Conservation (phyloP, 2,329 filamentous ascomycete species). For the Nigrograna mackinnonii region DNA sequence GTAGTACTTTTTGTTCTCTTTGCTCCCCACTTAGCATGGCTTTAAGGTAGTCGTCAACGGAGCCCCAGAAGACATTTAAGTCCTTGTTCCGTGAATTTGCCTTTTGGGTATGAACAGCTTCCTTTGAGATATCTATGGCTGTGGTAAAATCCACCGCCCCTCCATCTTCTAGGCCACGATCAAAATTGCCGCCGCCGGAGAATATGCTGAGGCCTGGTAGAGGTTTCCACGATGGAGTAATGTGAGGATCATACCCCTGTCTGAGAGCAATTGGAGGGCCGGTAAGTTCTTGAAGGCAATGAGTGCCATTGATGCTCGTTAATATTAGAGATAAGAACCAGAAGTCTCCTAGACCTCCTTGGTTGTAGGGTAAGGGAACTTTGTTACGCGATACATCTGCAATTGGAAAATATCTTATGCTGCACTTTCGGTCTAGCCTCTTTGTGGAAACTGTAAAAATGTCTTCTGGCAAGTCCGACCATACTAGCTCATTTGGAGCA, state of each 20-base stretch:
- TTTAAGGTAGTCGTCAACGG: constrained; percentile 69
- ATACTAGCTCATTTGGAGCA: constrained; percentile 62
- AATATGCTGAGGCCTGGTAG: constrained; percentile 70
- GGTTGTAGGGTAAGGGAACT: constrained; percentile 67
- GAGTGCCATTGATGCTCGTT: too few species aligned
- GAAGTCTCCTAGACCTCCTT: constrained; percentile 66
- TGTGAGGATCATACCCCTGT: constrained; percentile 63
- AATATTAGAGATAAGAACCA: constrained; percentile 61
- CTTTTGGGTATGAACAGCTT: constrained; percentile 73
- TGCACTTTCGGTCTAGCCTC: constrained; percentile 60
- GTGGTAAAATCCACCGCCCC: constrained; percentile 67
- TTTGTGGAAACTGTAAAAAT: constrained; percentile 40
- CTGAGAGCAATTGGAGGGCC: too few species aligned
- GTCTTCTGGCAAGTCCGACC: constrained; percentile 59
- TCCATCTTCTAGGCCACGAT: constrained; percentile 74
- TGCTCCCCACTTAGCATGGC: constrained; percentile 55
- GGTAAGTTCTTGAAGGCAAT: too few species aligned
- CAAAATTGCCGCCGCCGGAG: constrained; percentile 78
- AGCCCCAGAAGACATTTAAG: constrained; percentile 67
- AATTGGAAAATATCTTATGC: constrained; percentile 59
- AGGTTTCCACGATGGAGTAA: constrained; percentile 39
- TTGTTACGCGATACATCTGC: constrained; percentile 28
- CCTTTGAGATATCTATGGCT: constrained; percentile 67
- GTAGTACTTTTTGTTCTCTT: constrained; percentile 53
- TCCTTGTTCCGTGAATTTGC: constrained; percentile 60